Conservation (phyloP, 2,329 filamentous ascomycete species). For the Pseudogymnoascus sp. region DNA sequence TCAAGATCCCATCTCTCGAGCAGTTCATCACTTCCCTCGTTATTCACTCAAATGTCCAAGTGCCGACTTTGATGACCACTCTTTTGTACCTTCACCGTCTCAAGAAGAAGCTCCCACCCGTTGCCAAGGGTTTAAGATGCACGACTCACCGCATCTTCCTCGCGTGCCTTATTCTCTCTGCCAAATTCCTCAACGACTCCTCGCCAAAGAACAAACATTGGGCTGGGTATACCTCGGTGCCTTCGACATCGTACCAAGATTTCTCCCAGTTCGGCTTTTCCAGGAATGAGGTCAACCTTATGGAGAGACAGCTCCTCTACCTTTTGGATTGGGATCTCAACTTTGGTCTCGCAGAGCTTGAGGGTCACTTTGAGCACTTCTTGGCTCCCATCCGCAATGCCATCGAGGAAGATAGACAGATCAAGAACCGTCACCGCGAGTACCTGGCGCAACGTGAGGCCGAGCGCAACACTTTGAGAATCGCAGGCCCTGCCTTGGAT, state of each 20-base stretch:
- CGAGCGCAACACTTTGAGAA: constrained; percentile 16
- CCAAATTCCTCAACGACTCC: constrained; percentile 97
- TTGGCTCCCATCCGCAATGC: constrained; percentile 70
- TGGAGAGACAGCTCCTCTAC: constrained; percentile 97
- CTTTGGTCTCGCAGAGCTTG: constrained; percentile 77
- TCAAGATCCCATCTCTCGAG: constrained; percentile 67
- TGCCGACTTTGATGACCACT: constrained; percentile 93
- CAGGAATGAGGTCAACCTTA: constrained; percentile 92
- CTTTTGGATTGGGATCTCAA: constrained; percentile 90
- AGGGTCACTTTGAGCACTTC: constrained; percentile 80
- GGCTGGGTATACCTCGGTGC: constrained; percentile 82
- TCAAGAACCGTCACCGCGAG: constrained; percentile 17
- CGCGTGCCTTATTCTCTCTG: constrained; percentile 72
- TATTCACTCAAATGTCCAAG: constrained; percentile 88
- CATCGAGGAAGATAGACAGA: constrained; percentile 29
- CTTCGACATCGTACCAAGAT: constrained; percentile 45
- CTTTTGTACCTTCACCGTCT: constrained; percentile 87
- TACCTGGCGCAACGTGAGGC: constrained; percentile 18
- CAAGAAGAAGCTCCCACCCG: constrained; percentile 75
- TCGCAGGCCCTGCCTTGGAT: constrained; percentile 15
- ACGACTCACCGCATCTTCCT: constrained; percentile 98
- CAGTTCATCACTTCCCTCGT: constrained; percentile 89
- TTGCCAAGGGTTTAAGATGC: constrained; percentile 92
- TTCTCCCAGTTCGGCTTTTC: constrained; percentile 75
- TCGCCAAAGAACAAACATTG: constrained; percentile 99